Percentiles rank a stretch among this genome's conserved stretches.
Conservation (phyloP, 2,329 filamentous ascomycete species). For the Fusarium chaquense region DNA sequence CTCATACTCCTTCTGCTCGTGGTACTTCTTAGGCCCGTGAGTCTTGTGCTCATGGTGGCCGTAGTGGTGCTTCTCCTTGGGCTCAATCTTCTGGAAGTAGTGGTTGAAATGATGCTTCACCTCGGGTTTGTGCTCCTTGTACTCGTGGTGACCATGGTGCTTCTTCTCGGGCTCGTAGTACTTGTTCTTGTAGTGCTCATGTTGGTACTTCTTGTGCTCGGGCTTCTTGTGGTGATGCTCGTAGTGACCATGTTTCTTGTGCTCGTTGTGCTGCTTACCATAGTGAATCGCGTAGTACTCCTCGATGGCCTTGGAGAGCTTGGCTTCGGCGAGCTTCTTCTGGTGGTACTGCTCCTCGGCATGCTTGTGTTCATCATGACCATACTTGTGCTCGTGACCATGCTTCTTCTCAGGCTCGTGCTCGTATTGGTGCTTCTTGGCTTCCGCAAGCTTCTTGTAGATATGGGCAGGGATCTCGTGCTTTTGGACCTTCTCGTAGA, state of each 20-base stretch:
- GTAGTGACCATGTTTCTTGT: not conserved
- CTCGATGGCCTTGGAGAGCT: constrained; percentile 11
- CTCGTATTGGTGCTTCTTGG: not conserved
- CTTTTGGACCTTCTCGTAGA: constrained; percentile 19
- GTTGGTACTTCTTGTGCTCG: not conserved
- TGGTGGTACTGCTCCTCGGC: not conserved
- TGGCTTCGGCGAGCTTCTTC: not conserved
- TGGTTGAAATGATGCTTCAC: not conserved
- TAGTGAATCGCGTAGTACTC: constrained; percentile 4
- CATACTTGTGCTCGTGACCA: not conserved
- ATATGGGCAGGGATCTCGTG: not conserved
- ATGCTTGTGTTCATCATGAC: constrained; percentile 1
- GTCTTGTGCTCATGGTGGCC: constrained; percentile 2
- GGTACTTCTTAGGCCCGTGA: not conserved
- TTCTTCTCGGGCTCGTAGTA: not conserved
- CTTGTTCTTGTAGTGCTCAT: not conserved
- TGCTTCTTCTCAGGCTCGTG: constrained; percentile 7
- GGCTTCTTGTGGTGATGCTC: not conserved
- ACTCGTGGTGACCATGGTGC: not conserved
- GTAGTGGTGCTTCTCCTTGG: not conserved
- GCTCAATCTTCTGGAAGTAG: not conserved
- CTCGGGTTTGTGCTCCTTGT: not conserved
- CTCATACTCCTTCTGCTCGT: not conserved
- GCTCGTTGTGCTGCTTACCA: constrained; percentile 3
- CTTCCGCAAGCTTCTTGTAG: constrained; percentile 6